Percentiles rank a stretch among this genome's conserved stretches.
Conservation (phyloP, 495 filamentous ascomycete species). For the Xylona heveae region DNA sequence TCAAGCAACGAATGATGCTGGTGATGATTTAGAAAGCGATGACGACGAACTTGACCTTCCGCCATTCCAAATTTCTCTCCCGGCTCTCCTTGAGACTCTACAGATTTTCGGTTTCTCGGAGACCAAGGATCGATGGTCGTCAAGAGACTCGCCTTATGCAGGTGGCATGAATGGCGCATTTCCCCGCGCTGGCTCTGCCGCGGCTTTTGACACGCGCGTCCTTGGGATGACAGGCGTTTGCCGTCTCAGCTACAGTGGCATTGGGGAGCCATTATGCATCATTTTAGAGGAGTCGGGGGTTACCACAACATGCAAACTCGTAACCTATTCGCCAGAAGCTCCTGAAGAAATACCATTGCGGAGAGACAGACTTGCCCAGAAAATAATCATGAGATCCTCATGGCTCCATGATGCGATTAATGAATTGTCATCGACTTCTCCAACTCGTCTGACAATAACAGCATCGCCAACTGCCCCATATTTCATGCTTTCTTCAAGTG, state of each 20-base stretch:
- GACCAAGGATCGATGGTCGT: conserved; percentile 12
- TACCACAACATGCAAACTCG: conserved; percentile 75
- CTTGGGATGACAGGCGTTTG: conserved; percentile 67
- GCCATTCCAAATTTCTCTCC: conserved; percentile 64
- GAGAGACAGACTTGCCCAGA: conserved; percentile 57
- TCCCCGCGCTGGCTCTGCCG: conserved; percentile 7
- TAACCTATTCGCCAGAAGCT: conserved; percentile 60
- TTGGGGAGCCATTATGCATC: conserved; percentile 57
- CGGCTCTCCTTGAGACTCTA: conserved; percentile 76
- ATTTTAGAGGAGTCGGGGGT: conserved; percentile 69
- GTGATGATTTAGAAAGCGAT: conserved; percentile 16
- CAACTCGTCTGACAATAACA: conserved; percentile 37
- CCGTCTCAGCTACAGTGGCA: conserved; percentile 47
- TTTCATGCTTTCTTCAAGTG: conserved; percentile 50
- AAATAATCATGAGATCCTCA: conserved; percentile 78
- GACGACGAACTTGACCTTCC: conserved; percentile 16
- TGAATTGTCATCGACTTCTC: conserved; percentile 57
- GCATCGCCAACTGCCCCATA: conserved; percentile 44
- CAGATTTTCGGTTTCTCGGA: conserved; percentile 82
- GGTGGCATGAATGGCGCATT: conserved; percentile 7
- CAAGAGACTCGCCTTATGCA: too few species aligned
- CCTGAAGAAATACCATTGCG: conserved; percentile 65
- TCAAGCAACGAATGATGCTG: conserved; percentile 8
- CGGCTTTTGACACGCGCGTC: conserved; percentile 54
- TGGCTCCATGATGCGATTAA: conserved; percentile 70